phyloP scores from a whole-genome alignment of 1,284 basidiomycete genomes.

The Boletus semigastroideus region DNA sequence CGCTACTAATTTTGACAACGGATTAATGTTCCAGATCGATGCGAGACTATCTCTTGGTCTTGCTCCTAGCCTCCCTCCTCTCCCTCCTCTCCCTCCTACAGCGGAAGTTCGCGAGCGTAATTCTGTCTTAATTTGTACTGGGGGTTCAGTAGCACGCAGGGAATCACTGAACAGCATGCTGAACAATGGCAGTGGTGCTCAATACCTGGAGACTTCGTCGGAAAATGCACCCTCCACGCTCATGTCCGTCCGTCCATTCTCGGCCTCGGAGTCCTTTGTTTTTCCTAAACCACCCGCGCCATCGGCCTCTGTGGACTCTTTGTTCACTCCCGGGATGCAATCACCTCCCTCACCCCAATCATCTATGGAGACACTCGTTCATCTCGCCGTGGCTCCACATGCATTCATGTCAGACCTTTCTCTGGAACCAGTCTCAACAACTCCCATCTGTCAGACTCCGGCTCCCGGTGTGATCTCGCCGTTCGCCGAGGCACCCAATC shows the following conservation, averaged over 20 bases:
- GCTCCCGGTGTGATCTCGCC: conserved; percentile 3
- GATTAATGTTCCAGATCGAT: conserved; percentile 21
- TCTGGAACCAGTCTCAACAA: background rate
- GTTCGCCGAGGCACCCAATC: conserved; percentile 21
- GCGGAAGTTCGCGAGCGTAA: conserved; percentile 44
- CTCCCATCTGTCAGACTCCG: background rate
- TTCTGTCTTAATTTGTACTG: conserved; percentile 18
- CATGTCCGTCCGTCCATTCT: conserved; percentile 64
- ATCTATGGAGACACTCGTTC: conserved; percentile 22
- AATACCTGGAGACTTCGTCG: conserved; percentile 40
- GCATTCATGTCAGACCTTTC: conserved; percentile 17
- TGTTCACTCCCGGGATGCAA: background rate
- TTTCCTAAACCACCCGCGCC: conserved; percentile 61
- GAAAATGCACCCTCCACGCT: conserved; percentile 37
- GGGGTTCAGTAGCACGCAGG: conserved; percentile 26
- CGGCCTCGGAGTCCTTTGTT: conserved; percentile 59
- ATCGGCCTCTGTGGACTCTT: background rate
- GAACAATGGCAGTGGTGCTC: conserved; percentile 33
- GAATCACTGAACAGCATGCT: conserved; percentile 41
- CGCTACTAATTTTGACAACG: conserved; percentile 43
- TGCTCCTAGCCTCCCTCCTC: conserved; percentile 38
- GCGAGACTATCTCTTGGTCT: conserved; percentile 9
- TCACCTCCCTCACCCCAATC: conserved; percentile 12
- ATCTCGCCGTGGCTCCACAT: conserved; percentile 17
- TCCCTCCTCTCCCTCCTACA: conserved; percentile 52